Evolutionary conservation across 371 early-diverging fungal genomes (phyloP), one percentile per base, ranked within the genome.

Genomic region (Apophysomyces trapeziformis): DNA sequence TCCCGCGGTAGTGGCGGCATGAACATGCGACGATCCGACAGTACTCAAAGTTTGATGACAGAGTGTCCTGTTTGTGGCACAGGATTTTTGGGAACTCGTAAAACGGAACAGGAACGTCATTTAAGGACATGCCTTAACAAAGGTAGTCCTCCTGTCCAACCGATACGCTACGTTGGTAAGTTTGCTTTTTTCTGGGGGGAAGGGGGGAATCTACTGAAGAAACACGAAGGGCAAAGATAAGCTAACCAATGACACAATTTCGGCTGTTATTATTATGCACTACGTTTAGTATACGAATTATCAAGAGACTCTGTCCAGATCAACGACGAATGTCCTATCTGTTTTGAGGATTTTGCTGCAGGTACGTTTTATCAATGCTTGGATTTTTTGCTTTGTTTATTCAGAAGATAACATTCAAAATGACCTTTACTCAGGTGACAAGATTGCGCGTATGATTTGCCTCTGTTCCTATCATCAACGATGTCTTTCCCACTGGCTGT

Each of bases 311-410:
- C 89, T 1, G 84, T 87, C 13, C 70, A 88, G 65, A 75, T 92
- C 46, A 88, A 87, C 44, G 87, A 86, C 68, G 96, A 96, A 74
- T 96, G 96, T 68, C 85, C 92, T 1, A 96, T 96, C 59, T 96
- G 96, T 79, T 92, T 96, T 78, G 94, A 95, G 57, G 96, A 96
- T 72, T 95, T 93, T 81, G 83, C 75, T 62, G 68, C 81, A 70
- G 89, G 90, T 88, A 73, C 46, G 65, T 12, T 18, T n/a, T 32
- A 36, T 57, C 60, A 12, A 18, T 45, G 11, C 56, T 61, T 68
- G 32, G 1, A 26, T 2, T 26, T 26, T 26, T 26, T 26, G 32
- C 58, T 63, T 58, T 56, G 44, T 16, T 16, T 39, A 13, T 58
- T 47, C 35, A 59, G 26, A 45, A n/a, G 2, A 7, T 2, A 60